Conservation (phyloP, 257 asterid genomes). For the Capsicum chinense region DNA sequence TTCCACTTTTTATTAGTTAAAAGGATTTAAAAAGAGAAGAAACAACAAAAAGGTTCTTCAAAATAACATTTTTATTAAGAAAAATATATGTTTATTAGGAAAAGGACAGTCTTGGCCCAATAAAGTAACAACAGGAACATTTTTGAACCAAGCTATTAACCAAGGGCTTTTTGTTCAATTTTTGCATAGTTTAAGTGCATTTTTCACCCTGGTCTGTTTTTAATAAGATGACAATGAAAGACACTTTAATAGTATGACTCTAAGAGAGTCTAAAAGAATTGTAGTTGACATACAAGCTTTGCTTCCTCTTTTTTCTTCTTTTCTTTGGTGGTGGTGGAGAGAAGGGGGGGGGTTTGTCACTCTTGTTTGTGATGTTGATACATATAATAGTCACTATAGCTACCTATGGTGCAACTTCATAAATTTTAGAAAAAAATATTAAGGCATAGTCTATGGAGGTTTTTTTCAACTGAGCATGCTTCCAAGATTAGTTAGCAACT, state of each 20-base stretch:
- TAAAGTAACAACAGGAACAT: too few relatives aligned
- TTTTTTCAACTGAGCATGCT: background rate
- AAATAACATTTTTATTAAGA: too few relatives aligned
- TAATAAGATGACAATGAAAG: background rate
- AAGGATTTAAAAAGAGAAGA: too few relatives aligned
- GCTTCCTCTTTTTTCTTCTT: background rate
- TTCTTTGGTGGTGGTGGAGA: background rate
- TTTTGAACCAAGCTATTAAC: too few relatives aligned
- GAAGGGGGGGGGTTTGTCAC: background rate
- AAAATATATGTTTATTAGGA: too few relatives aligned
- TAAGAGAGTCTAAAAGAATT: background rate
- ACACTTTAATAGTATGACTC: background rate
- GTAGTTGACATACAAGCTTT: background rate
- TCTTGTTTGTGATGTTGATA: background rate
- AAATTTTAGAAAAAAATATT: background rate
- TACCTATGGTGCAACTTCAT: constrained; percentile 1
- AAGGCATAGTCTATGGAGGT: background rate
- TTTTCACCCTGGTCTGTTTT: background rate
- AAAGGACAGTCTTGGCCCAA: too few relatives aligned
- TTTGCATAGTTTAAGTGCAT: too few relatives aligned
- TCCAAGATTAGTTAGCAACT: background rate
- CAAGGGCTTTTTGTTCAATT: too few relatives aligned
- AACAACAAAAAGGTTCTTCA: too few relatives aligned
- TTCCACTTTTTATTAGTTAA: too few relatives aligned
- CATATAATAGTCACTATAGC: background rate